phyloP scores from a whole-genome alignment of 2,329 filamentous ascomycete species.

The Cordyceps cicadae region DNA sequence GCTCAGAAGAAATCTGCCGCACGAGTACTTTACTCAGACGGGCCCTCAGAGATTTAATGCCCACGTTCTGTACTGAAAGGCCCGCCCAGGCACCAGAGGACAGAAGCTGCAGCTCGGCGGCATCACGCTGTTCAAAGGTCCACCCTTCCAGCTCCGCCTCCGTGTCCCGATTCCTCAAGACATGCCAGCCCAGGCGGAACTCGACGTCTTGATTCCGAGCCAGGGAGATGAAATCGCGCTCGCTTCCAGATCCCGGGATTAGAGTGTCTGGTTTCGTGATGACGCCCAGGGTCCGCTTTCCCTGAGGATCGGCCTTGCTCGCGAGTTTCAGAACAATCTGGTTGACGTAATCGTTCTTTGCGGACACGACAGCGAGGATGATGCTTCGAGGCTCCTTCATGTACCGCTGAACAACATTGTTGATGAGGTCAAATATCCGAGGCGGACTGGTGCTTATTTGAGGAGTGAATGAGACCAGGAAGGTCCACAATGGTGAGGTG shows the following conservation, averaged over 20 bases:
- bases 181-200: slow-evolving; percentile 46
- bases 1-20: slow-evolving; percentile 30
- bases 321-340: slow-evolving; percentile 22
- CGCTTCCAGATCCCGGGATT: slow-evolving; percentile 4
- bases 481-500: slow-evolving; percentile 41
- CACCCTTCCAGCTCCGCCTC: slow-evolving; percentile 21
- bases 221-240: not conserved
- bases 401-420: slow-evolving; percentile 22
- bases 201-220: slow-evolving; percentile 39
- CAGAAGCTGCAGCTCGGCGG: slow-evolving; percentile 36
- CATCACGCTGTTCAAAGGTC: slow-evolving; percentile 28
- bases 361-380: slow-evolving; percentile 36
- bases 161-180: slow-evolving; percentile 38
- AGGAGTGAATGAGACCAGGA: slow-evolving; percentile 33
- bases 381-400: slow-evolving; percentile 34
- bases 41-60: slow-evolving; percentile 37
- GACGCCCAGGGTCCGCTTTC: slow-evolving; percentile 33
- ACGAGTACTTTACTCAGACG: slow-evolving; percentile 44
- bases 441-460: no score
- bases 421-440: no score
- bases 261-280: slow-evolving; percentile 44
- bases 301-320: not conserved
- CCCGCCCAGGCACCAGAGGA: slow-evolving; percentile 30
- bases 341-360: slow-evolving; percentile 30
- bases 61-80: slow-evolving; percentile 30